Percentiles rank a stretch among this genome's conserved stretches.
phyloP scores from a whole-genome alignment of 1,139 yeast genomes.

The Taphrina deformans region DNA sequence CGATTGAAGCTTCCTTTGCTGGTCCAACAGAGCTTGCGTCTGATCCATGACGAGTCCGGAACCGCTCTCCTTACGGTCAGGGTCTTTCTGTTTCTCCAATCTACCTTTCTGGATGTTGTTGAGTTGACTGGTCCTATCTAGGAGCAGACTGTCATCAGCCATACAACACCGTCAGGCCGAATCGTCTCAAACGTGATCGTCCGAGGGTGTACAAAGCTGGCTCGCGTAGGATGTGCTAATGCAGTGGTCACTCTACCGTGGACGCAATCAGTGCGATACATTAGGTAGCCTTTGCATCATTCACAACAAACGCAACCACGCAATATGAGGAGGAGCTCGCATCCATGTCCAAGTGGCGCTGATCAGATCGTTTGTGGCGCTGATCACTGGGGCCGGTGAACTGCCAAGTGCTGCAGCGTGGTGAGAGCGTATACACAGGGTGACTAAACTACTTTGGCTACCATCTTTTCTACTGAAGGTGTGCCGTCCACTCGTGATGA shows the following conservation, averaged over 20 bases:
- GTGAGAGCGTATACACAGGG: no score
- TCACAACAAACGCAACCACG: conserved; percentile 1
- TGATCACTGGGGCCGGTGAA: neutral
- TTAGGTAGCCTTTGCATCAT: neutral
- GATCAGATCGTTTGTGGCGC: neutral
- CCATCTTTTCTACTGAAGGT: no score
- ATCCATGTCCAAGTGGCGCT: no score
- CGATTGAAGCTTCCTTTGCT: neutral
- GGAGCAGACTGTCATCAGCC: neutral
- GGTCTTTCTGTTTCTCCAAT: conserved; percentile 3
- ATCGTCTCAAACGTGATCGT: no score
- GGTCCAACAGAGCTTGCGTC: conserved; percentile 20
- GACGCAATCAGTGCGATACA: neutral
- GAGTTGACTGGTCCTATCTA: conserved; percentile 8
- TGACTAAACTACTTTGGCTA: no score
- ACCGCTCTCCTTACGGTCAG: neutral
- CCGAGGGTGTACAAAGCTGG: no score
- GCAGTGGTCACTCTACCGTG: no score
- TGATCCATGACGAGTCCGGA: neutral
- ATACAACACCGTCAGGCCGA: neutral
- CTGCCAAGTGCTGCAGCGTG: neutral
- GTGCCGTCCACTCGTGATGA: no score
- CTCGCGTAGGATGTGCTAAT: neutral
- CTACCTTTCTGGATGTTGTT: neutral
- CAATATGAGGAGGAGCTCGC: neutral